phyloP scores from a whole-genome alignment of 805 yeast genomes.

The Hanseniaspora clermontiae region DNA sequence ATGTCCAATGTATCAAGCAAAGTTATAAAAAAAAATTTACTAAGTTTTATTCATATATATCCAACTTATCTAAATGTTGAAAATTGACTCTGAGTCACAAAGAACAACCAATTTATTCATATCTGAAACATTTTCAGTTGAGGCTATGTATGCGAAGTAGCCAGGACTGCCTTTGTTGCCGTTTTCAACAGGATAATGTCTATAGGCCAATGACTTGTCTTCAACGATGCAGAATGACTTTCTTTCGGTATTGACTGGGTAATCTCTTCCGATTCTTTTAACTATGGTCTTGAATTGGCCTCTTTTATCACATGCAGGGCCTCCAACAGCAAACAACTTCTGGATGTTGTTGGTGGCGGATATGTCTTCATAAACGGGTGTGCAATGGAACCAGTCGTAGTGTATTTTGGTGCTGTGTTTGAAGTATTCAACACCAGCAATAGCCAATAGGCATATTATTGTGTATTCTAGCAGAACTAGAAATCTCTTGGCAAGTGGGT shows the following conservation, averaged over 20 bases:
- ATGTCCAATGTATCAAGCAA: constrained; percentile 67
- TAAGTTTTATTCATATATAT: background rate
- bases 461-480: constrained; percentile 23
- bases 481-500: background rate
- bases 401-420: constrained; percentile 31
- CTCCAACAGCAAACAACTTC: constrained; percentile 30
- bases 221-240: constrained; percentile 31
- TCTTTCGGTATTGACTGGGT: constrained; percentile 29
- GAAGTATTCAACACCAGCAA: constrained; percentile 35
- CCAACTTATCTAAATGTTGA: constrained; percentile 19
- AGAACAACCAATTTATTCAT: constrained; percentile 17
- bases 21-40: background rate
- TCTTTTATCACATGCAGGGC: constrained; percentile 35
- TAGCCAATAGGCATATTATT: constrained; percentile 23
- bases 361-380: constrained; percentile 24
- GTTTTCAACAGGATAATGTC: constrained; percentile 26
- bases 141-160: constrained; percentile 26
- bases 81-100: constrained; percentile 23
- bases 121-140: constrained; percentile 19
- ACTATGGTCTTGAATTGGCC: constrained; percentile 32
- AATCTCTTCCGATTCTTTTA: constrained; percentile 30
- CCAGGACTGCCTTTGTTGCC: constrained; percentile 29
- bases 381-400: constrained; percentile 37
- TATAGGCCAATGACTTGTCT: constrained; percentile 20
- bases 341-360: constrained; percentile 21